Conservation (phyloP, 345 rosid species). For the Camelina neglecta region DNA sequence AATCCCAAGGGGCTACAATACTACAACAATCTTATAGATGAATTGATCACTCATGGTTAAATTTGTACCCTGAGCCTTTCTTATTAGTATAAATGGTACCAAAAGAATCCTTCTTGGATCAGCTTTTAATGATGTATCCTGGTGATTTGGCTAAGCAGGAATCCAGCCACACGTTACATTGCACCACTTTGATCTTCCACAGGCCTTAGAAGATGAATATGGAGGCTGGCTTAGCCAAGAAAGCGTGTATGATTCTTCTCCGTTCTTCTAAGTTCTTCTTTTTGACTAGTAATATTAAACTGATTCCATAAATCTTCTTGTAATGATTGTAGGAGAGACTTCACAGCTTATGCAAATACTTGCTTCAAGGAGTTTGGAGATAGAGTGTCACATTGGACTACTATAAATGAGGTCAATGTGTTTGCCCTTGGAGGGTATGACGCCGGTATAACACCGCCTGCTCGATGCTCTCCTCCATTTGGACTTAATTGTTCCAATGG, state of each 20-base stretch:
- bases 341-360: slow-evolving; percentile 46
- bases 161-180: slow-evolving; percentile 70
- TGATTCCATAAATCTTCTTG: neutral
- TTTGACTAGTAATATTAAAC: neutral
- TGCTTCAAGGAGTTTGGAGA: slow-evolving; percentile 78
- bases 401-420: slow-evolving; percentile 79
- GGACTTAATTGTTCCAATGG: slow-evolving; percentile 65
- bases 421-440: slow-evolving; percentile 83
- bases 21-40: slow-evolving; percentile 63
- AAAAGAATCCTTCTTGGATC: neutral
- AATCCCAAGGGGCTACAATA: slow-evolving; percentile 64
- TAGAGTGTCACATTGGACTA: slow-evolving; percentile 84
- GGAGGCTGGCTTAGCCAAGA: slow-evolving; percentile 67
- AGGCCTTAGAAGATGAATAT: slow-evolving; percentile 70
- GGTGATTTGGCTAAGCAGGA: slow-evolving; percentile 46
- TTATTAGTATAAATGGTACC: neutral
- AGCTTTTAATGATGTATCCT: neutral
- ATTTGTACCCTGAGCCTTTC: neutral
- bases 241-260: slow-evolving; percentile 54
- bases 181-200: slow-evolving; percentile 66
- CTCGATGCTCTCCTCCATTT: slow-evolving; percentile 75
- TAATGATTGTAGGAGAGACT: slow-evolving; percentile 65
- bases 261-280: neutral
- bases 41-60: slow-evolving; percentile 53
- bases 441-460: slow-evolving; percentile 76